Base-by-base conservation (phyloP, 2,329 filamentous ascomycete species). In the Camptophora hylomeconis region DNA sequence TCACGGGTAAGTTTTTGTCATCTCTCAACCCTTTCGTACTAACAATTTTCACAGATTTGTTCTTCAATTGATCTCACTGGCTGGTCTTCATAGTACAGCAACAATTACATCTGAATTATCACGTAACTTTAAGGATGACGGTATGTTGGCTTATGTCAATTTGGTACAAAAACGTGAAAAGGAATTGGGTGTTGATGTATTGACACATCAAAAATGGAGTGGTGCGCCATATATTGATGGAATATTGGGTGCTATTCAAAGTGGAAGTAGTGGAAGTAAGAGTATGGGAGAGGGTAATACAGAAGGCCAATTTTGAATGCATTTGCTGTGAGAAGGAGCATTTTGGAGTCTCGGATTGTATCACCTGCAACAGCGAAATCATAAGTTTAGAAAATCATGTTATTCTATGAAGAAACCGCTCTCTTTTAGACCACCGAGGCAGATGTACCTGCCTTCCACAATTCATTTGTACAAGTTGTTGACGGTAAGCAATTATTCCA, bases 91-190 rank as follows among this genome's bases (percentile, higher is more conserved):
- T 49, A 65, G 58, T 18, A 75, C 66, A 2, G 72, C 72, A 3
- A 73, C 70, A 1, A 69, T 75, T 23, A 72, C 69, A 1, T 63
- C 75, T 33, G 81, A 94, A 58, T 65, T 98, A 11, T 79, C 83
- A 7, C 71, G 71, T 35, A 70, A 65, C 5, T 98, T 92, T 63
- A 92, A 83, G 61, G 70, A 75, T 9, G 80, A 94, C 31, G 89
- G 89, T 31, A 98, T 98, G 89, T 67, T 89, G 47, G 87, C 89
- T 1, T 98, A 98, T 49, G 89, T 95, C n/a, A 80, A 93, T 35
- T 60, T 94, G 1, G 76, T 98, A 20, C 89, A 98, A 57, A 67
- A 74, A 29, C 68, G 76, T 20, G 89, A 98, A 60, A 93, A 93
- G 66, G 86, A 92, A 41, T 59, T 87, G 1, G 80, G 80, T 9